A percentile compares a stretch with the other conserved stretches of the same genome.
phyloP scores from a whole-genome alignment of 768 basidiomycete species.

The Porphyrellus cyaneotinctus region DNA sequence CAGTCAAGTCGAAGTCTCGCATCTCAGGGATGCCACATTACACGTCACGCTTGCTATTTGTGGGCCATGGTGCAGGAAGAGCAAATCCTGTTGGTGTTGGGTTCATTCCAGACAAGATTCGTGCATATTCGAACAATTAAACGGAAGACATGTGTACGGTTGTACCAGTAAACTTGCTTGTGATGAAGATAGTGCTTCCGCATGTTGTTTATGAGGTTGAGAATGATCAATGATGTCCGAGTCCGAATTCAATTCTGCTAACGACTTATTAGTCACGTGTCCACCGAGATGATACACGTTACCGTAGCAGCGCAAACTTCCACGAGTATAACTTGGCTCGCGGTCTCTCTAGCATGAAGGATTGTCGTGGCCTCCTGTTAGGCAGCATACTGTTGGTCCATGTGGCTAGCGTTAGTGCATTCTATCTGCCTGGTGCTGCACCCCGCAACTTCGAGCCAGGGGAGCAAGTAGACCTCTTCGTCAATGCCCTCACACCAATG shows the following conservation, averaged over 20 bases:
- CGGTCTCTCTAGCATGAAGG: constrained; percentile 20
- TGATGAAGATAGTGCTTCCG: too few species aligned
- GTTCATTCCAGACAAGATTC: constrained; percentile 41
- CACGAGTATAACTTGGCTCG: not conserved
- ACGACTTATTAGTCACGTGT: constrained; percentile 19
- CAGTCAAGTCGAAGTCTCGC: constrained; percentile 44
- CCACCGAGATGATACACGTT: too few species aligned
- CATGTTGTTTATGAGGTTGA: too few species aligned
- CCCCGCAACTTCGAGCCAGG: constrained; percentile 75
- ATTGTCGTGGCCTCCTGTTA: constrained; percentile 8
- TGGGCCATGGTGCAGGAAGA: constrained; percentile 55
- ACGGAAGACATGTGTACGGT: not conserved
- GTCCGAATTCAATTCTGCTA: too few species aligned
- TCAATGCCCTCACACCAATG: constrained; percentile 90
- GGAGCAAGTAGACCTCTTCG: constrained; percentile 74
- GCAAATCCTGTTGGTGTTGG: constrained; percentile 36
- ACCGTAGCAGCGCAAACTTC: not conserved
- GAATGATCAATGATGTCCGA: too few species aligned
- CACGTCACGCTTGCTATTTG: constrained; percentile 53
- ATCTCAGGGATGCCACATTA: constrained; percentile 41
- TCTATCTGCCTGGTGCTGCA: constrained; percentile 91
- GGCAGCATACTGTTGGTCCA: constrained; percentile 20
- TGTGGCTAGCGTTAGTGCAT: constrained; percentile 43
- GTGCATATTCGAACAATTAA: constrained; percentile 38
- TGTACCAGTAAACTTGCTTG: constrained; percentile 1